phyloP scores from a whole-genome alignment of 306 rosid species.

The Trifolium subterraneum region DNA sequence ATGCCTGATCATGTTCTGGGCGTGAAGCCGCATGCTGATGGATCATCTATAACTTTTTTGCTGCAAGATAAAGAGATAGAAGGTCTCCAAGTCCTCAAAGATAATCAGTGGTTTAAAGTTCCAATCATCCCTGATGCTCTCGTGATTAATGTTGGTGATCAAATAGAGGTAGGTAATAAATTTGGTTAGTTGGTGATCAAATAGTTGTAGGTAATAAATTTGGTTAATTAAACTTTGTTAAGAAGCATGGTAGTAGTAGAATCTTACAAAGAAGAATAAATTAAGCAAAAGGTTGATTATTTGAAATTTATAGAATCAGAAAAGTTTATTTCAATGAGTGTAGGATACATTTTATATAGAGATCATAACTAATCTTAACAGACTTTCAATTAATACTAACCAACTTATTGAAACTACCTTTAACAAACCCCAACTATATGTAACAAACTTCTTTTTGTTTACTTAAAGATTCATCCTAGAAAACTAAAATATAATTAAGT shows the following conservation, averaged over 20 bases:
- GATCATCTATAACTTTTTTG: constrained; percentile 63
- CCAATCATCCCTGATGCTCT: constrained; percentile 72
- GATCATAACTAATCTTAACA: too few species aligned
- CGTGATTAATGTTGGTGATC: constrained; percentile 81
- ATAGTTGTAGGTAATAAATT: constrained; percentile 53
- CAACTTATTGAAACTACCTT: too few species aligned
- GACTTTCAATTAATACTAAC: too few species aligned
- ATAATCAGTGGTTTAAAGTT: constrained; percentile 66
- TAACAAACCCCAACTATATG: too few species aligned
- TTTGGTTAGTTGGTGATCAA: constrained; percentile 69
- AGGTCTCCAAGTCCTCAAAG: constrained; percentile 82
- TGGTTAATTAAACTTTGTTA: background rate
- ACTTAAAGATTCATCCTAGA: background rate
- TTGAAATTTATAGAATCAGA: too few species aligned
- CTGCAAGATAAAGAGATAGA: constrained; percentile 75
- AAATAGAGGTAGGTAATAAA: constrained; percentile 59
- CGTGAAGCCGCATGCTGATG: constrained; percentile 74
- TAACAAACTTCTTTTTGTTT: background rate
- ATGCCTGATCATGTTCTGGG: constrained; percentile 75
- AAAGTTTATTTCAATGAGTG: too few species aligned
- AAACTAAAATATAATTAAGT: background rate
- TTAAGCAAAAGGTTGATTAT: too few species aligned
- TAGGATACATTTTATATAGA: too few species aligned
- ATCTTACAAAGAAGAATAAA: too few species aligned
- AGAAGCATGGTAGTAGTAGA: too few species aligned